phyloP scores from a whole-genome alignment of 2,329 filamentous ascomycete species.

The Knufia petricola region DNA sequence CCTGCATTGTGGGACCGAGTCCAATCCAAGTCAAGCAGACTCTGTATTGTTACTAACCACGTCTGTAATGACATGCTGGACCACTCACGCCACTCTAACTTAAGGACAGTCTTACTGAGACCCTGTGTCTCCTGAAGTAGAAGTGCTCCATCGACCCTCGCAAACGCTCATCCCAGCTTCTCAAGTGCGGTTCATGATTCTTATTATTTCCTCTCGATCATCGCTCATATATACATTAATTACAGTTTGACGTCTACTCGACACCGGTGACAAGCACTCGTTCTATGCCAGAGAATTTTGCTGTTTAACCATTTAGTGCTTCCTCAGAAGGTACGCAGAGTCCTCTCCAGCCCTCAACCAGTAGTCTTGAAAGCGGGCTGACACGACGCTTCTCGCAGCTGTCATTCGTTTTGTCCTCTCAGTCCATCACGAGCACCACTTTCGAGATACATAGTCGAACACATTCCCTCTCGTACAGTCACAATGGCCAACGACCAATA shows the following conservation, averaged over 20 bases:
- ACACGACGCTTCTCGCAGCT: neutral
- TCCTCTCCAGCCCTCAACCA: neutral
- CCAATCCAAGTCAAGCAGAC: no score
- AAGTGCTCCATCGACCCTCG: neutral
- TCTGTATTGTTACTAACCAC: neutral
- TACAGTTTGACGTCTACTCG: neutral
- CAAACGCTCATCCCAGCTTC: neutral
- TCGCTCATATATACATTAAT: neutral
- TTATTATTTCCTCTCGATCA: neutral
- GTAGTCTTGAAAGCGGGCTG: neutral
- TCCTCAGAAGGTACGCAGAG: neutral
- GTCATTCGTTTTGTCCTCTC: neutral
- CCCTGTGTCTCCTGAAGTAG: constrained; percentile 1
- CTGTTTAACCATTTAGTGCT: neutral
- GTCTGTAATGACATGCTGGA: neutral
- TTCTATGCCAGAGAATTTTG: no score
- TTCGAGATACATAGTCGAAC: neutral
- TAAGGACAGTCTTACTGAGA: neutral
- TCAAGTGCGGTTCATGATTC: neutral
- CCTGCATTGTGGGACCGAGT: no score
- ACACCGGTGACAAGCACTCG: neutral
- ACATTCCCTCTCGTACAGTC: neutral
- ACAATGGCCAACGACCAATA: constrained; percentile 9
- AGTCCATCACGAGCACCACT: neutral
- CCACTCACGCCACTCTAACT: neutral